Evolutionary conservation across 371 early-diverging fungal species (phyloP).

Genomic region (Apophysomyces ossiformis): DNA sequence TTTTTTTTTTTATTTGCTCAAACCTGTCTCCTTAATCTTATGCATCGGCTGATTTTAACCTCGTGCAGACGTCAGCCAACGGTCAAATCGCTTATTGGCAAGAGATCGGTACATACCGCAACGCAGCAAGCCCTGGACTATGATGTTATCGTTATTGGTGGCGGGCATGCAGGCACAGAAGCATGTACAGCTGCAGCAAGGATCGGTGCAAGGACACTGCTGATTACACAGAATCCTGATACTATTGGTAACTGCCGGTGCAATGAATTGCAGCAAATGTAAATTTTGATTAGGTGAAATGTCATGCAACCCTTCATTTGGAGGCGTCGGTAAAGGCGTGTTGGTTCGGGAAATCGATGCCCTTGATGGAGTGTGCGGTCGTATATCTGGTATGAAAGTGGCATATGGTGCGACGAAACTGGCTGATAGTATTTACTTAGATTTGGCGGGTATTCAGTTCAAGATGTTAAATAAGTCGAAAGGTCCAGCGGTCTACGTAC

Average conservation of each 20-base stretch:
- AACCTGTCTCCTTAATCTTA: not conserved
- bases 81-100: not conserved
- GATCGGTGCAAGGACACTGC: conserved; percentile 74
- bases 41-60: not conserved
- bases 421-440: conserved; percentile 30
- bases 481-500: conserved; percentile 87
- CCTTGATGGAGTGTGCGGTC: conserved; percentile 87
- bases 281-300: conserved; percentile 68
- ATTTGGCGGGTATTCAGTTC: conserved; percentile 86
- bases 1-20: not conserved
- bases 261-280: not conserved
- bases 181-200: conserved; percentile 86
- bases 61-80: conserved; percentile 1
- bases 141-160: conserved; percentile 84
- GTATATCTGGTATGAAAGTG: conserved; percentile 59
- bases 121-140: conserved; percentile 32
- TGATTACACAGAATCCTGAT: conserved; percentile 79
- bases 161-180: conserved; percentile 90
- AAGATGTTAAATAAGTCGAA: conserved; percentile 85
- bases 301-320: conserved; percentile 91
- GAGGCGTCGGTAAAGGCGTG: conserved; percentile 87
- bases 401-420: not conserved
- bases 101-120: conserved; percentile 2
- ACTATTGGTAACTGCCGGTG: conserved; percentile 62
- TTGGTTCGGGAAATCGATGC: conserved; percentile 86